Conservation (phyloP, 208 protist genomes). For the Herpetomonas samuelpessoai region DNA sequence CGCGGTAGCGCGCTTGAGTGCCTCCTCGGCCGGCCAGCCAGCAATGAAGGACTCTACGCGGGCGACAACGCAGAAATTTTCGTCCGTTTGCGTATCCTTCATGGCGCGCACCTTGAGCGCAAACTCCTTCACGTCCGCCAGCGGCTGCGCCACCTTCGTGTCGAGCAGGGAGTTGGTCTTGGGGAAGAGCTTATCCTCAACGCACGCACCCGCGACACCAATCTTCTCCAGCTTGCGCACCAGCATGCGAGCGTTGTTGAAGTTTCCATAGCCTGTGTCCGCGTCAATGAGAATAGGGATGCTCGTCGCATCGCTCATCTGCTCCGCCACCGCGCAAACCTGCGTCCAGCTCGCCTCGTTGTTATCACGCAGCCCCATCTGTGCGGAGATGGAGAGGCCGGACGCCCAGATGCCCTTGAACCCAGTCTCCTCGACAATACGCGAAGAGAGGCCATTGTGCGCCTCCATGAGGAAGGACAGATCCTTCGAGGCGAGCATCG, state of each 20-base stretch:
- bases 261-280: slow-evolving; percentile 84
- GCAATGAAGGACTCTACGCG: slow-evolving; percentile 84
- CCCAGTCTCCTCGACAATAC: slow-evolving; percentile 59
- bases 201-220: slow-evolving; percentile 65
- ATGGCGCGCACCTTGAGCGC: slow-evolving; percentile 62
- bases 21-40: slow-evolving; percentile 75
- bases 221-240: slow-evolving; percentile 71
- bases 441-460: slow-evolving; percentile 74
- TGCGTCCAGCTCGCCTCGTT: slow-evolving; percentile 74
- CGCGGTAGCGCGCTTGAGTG: slow-evolving; percentile 54
- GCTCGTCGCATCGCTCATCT: slow-evolving; percentile 61
- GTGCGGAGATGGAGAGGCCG: slow-evolving; percentile 70
- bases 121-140: slow-evolving; percentile 78
- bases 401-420: slow-evolving; percentile 79
- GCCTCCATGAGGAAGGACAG: slow-evolving; percentile 67
- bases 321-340: slow-evolving; percentile 56
- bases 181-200: slow-evolving; percentile 84
- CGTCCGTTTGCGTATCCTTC: slow-evolving; percentile 68
- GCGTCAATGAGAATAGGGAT: slow-evolving; percentile 80
- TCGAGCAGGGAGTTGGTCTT: slow-evolving; percentile 79
- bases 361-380: slow-evolving; percentile 68
- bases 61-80: slow-evolving; percentile 70
- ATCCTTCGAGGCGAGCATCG: slow-evolving; percentile 15
- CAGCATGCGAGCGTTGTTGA: slow-evolving; percentile 67
- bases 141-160: slow-evolving; percentile 37